Conservation (phyloP, 371 early-diverging fungal genomes). For the Mucor saturninus region DNA sequence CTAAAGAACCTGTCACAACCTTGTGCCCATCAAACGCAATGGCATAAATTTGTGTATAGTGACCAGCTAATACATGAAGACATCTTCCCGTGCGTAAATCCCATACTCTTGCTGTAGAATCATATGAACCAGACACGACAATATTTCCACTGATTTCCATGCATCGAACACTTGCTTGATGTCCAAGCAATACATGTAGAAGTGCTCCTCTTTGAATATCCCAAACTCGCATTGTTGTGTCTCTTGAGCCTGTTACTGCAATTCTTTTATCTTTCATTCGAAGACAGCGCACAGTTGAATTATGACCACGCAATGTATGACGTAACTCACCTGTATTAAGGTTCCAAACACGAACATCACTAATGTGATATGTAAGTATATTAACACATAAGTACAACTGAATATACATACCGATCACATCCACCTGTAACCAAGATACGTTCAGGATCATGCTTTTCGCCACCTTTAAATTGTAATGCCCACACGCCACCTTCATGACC, state of each 20-base stretch:
- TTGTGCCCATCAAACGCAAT: constrained; percentile 73
- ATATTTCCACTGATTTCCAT: constrained; percentile 79
- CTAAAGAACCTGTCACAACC: constrained; percentile 78
- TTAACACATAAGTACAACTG: constrained; percentile 3
- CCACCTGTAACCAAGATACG: constrained; percentile 79
- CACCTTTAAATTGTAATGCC: constrained; percentile 84
- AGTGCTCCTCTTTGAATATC: constrained; percentile 72
- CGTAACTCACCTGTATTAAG: constrained; percentile 75
- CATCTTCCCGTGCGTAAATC: constrained; percentile 73
- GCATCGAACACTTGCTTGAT: constrained; percentile 84
- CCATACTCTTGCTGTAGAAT: constrained; percentile 90
- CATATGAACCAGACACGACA: constrained; percentile 91
- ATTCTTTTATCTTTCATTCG: constrained; percentile 70
- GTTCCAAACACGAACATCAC: constrained; percentile 90
- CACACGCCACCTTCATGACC: constrained; percentile 97
- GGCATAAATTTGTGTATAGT: constrained; percentile 68
- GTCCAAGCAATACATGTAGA: constrained; percentile 68
- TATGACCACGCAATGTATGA: constrained; percentile 86
- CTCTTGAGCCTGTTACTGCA: constrained; percentile 90
- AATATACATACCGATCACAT: constrained; percentile 71
- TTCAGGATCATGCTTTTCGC: constrained; percentile 45
- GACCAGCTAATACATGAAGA: constrained; percentile 72
- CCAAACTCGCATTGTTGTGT: constrained; percentile 86
- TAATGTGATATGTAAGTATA: constrained; percentile 23
- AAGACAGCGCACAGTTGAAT: constrained; percentile 91